A percentile compares a stretch with the other conserved stretches of the same genome.
phyloP scores from a whole-genome alignment of 1,139 yeast species.

The Protomyces gravidus region DNA sequence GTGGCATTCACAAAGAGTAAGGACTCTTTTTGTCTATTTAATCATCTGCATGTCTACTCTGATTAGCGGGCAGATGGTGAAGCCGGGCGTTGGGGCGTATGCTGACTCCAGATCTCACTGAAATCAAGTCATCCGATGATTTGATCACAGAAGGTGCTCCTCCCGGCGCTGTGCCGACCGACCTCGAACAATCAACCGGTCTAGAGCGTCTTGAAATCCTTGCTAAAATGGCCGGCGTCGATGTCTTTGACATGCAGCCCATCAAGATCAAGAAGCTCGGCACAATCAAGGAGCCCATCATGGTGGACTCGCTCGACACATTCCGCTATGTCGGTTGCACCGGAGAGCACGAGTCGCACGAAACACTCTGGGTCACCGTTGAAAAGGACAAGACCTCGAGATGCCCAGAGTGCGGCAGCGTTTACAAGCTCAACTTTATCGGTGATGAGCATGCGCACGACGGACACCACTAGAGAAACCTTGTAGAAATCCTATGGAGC shows the following conservation, averaged over 20 bases:
- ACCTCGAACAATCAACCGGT: conserved; percentile 96
- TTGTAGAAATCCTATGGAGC: background rate
- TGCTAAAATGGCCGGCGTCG: conserved; percentile 94
- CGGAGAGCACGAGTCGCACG: conserved; percentile 90
- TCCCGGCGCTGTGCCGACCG: conserved; percentile 81
- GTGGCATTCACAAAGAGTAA: background rate
- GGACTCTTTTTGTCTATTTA: no score
- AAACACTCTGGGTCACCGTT: conserved; percentile 80
- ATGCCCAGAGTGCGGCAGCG: conserved; percentile 99
- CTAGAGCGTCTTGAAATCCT: conserved; percentile 91
- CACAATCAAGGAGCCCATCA: conserved; percentile 78
- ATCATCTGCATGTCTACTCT: no score
- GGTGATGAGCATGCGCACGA: conserved; percentile 62
- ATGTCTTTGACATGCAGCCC: conserved; percentile 68
- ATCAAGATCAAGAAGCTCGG: conserved; percentile 46
- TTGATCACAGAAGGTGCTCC: conserved; percentile 84
- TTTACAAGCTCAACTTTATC: conserved; percentile 80
- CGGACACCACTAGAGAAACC: conserved; percentile 35
- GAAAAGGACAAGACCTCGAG: conserved; percentile 78
- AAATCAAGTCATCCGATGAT: conserved; percentile 74
- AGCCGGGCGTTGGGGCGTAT: no score
- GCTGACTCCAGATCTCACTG: conserved; percentile 47
- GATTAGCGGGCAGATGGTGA: no score
- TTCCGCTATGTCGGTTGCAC: conserved; percentile 97
- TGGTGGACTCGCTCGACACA: conserved; percentile 86